Conservation (phyloP, 345 rosid species). For the Salix udensis region DNA sequence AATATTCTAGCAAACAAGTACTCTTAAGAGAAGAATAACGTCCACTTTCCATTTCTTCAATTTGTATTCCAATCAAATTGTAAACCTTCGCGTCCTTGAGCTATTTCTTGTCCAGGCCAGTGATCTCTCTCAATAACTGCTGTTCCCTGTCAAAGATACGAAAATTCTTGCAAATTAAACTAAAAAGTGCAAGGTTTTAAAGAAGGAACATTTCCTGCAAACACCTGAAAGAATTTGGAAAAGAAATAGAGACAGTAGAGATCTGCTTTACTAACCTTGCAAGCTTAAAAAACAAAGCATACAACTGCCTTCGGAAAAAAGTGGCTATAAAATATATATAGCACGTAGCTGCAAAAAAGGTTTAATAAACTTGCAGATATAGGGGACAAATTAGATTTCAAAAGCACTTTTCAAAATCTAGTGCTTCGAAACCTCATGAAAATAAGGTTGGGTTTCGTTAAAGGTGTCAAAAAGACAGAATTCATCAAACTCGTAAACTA, state of each 20-base stretch:
- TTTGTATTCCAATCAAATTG: conserved; percentile 5
- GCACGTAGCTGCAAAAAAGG: not conserved
- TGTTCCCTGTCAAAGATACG: conserved; percentile 4
- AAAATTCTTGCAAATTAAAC: not conserved
- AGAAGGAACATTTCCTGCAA: not conserved
- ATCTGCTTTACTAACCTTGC: conserved; percentile 7
- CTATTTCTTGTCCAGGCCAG: not conserved
- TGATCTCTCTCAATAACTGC: not conserved
- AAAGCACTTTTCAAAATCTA: conserved; percentile 27
- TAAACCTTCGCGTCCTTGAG: conserved; percentile 7
- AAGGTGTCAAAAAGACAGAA: conserved; percentile 17
- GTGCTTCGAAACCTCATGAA: conserved; percentile 44
- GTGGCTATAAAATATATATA: conserved; percentile 14
- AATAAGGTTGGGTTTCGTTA: conserved; percentile 13
- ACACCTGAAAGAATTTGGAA: not conserved
- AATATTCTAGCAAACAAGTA: conserved; percentile 40
- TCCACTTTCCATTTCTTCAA: conserved; percentile 52
- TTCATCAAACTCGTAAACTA: conserved; percentile 30
- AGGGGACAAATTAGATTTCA: conserved; percentile 26
- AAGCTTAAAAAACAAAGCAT: conserved; percentile 12
- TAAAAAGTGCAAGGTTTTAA: not conserved
- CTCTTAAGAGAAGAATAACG: conserved; percentile 41
- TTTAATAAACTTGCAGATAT: not conserved
- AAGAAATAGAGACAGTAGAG: not conserved
- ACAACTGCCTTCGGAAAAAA: conserved; percentile 3